Base-by-base conservation (phyloP, 1,284 basidiomycete species). In the Tranzscheliella williamsii region DNA sequence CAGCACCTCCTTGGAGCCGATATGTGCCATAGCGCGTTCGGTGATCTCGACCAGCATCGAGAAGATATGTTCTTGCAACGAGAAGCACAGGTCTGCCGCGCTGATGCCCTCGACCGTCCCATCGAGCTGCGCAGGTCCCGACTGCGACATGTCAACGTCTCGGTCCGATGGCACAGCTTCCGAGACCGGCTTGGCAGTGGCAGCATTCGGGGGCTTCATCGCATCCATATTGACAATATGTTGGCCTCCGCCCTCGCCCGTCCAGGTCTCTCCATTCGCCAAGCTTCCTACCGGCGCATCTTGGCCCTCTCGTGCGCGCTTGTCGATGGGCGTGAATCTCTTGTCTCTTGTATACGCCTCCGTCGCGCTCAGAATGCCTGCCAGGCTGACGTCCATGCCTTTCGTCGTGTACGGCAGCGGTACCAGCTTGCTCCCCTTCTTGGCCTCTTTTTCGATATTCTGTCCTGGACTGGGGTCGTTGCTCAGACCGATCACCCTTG, bases 21-120 rank as follows among this genome's bases (percentile, higher is more conserved):
- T 93, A 79, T 98, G 95, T 17, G 95, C 95, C 94, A 98, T 97
- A 1, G 95, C 95, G 33, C 95, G 84, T 78, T 99, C 95, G 0
- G 95, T 98, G 52, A 96, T 99, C 80, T 99, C 95, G 17, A 99
- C 95, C 4, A 99, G 83, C 95, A 99, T 99, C 0, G 94, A 90
- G 79, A 91, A 99, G 2, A 97, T 86, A 4, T 91, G 95, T 79
- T 99, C 95, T 79, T 99, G 95, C 4, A 99, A 81, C 5, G 91
- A 93, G 78, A 94, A 97, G 79, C 95, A 98, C 16, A 99, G 81
- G 79, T 98, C 95, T 18, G 91, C 87, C 5, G 93, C 86, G 4
- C 90, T 96, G 70, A 96, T 91, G 48, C 33, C 47, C 32, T 70
- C 45, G 20, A 61, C 32, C 2, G 62, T 39, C 3, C 40, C 38